These are phyloP conservation scores for Hypoxylon rickii DNA, from an alignment of 495 filamentous ascomycete species.

Conservation along the genomic window DNA sequence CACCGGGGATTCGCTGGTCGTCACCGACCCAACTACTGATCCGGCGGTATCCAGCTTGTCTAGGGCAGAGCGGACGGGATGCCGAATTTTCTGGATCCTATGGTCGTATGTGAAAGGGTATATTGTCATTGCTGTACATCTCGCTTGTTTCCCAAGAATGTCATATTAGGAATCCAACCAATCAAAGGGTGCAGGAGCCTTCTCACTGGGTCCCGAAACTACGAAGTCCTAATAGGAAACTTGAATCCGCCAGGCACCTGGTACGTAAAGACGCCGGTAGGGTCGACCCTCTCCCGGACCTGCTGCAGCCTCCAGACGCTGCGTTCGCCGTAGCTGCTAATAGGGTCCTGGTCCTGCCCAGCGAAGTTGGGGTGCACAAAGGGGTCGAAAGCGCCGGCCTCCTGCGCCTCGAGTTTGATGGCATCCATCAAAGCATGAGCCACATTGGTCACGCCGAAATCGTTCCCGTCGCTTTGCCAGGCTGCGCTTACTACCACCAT, in stretches of 20 bases:
- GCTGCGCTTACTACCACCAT: not conserved
- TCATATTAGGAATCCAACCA: too few relatives aligned
- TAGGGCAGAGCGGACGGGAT: slow-evolving; percentile 44
- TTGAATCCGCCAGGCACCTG: slow-evolving; percentile 41
- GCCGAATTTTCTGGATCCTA: slow-evolving; percentile 38
- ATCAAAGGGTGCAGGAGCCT: too few relatives aligned
- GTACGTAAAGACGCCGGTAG: slow-evolving; percentile 48
- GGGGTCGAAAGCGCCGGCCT: slow-evolving; percentile 18
- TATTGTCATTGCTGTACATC: too few relatives aligned
- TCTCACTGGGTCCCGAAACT: too few relatives aligned
- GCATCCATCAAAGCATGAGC: slow-evolving; percentile 1
- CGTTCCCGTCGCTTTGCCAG: slow-evolving; percentile 5
- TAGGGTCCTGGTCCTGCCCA: slow-evolving; percentile 42
- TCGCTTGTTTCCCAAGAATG: too few relatives aligned
- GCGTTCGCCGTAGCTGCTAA: slow-evolving; percentile 50
- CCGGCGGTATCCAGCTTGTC: slow-evolving; percentile 36
- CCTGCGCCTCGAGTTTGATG: slow-evolving; percentile 2
- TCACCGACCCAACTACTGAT: slow-evolving; percentile 56
- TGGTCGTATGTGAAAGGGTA: slow-evolving; percentile 31
- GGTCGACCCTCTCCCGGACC: slow-evolving; percentile 50
- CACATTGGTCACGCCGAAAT: slow-evolving; percentile 3
- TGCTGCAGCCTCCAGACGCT: slow-evolving; percentile 42
- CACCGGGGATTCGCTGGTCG: slow-evolving; percentile 52
- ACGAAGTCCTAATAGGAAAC: slow-evolving; percentile 1
- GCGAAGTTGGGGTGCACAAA: slow-evolving; percentile 47